These are phyloP conservation scores for Leavenworthia alabamica DNA, from an alignment of 345 rosid species.

Conservation along the genomic window DNA sequence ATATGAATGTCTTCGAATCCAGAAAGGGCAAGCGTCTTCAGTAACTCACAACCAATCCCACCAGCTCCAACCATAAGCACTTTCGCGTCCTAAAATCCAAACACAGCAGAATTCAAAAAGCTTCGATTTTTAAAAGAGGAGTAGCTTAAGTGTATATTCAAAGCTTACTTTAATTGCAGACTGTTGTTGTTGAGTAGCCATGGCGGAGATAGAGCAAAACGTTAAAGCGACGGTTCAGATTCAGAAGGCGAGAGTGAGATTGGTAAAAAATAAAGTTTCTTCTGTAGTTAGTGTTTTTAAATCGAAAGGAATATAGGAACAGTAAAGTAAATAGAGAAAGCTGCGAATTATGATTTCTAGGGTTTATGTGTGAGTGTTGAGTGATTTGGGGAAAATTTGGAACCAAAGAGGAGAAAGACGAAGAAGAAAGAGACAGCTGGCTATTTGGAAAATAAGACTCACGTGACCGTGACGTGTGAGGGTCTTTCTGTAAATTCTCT, in stretches of 20 bases:
- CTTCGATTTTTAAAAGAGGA: background rate
- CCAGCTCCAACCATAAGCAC: slow-evolving; percentile 99
- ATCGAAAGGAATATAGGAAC: background rate
- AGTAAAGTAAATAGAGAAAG: background rate
- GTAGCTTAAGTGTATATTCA: background rate
- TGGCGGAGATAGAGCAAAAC: slow-evolving; percentile 16
- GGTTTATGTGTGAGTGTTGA: slow-evolving; percentile 16
- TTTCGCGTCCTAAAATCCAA: slow-evolving; percentile 64
- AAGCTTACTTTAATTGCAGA: slow-evolving; percentile 52
- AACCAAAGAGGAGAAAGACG: background rate
- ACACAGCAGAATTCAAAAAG: slow-evolving; percentile 6
- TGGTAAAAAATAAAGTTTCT: background rate
- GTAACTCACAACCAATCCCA: slow-evolving; percentile 97
- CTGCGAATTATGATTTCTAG: slow-evolving; percentile 19
- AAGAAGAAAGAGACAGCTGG: slow-evolving; percentile 20
- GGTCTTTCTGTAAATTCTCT: background rate
- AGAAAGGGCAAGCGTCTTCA: slow-evolving; percentile 91
- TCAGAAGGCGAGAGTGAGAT: slow-evolving; percentile 1
- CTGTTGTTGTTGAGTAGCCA: slow-evolving; percentile 47
- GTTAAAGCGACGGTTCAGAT: slow-evolving; percentile 10
- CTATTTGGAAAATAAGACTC: background rate
- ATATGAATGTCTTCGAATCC: slow-evolving; percentile 91
- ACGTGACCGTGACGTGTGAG: too few relatives aligned
- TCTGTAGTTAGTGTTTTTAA: background rate
- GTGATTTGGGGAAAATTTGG: slow-evolving; percentile 18